Base-by-base conservation (phyloP, 2,329 filamentous ascomycete genomes). In the Coniochaeta ligniaria region DNA sequence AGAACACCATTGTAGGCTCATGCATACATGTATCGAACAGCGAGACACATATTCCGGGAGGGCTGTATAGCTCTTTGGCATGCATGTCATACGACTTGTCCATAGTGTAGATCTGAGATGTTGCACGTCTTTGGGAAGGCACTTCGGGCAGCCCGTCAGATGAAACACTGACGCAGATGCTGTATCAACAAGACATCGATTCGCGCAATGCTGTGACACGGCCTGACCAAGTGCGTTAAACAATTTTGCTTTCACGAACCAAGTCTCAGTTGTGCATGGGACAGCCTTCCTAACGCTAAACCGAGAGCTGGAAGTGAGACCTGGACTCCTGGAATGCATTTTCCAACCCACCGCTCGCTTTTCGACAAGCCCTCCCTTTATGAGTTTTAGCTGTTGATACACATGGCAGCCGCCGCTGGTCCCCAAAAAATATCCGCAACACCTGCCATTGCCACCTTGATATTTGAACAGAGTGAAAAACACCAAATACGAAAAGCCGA, bases 331-430 rank as follows among this genome's bases (percentile, higher is more conserved):
- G 54, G 54, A 57, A 65, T 68, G 65, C 63, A 66, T 63, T 60
- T 50, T 58, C 62, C 61, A 33, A 45, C 36, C 56, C 56, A 45
- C 3, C 38, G 22, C 38, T 59, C 59, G 63, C 50, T 58, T 64
- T 68, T 67, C 64, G 52, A 58, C 58, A 65, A 63, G 61, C 63
- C 66, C 63, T 63, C 64, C 63, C 64, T 64, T 63, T 63, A 66
- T 66, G 59, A 60, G 61, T 64, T 63, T 62, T 58, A 50, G n/a
- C 62, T 65, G 54, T 50, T 67, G 66, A 50, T 64, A 68, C 66
- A 68, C 56, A 63, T 61, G 61, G 60, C 61, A 54, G 17, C 55
- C 61, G 17, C 55, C 61, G 11, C 60, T 58, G 58, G 60, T 58
- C 58, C 62, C 60, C 60, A 58, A 57, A 60, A 57, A 60, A 60